Evolutionary conservation across 352 stramenopile species (phyloP).

Genomic region (Phytopythium vexans): DNA sequence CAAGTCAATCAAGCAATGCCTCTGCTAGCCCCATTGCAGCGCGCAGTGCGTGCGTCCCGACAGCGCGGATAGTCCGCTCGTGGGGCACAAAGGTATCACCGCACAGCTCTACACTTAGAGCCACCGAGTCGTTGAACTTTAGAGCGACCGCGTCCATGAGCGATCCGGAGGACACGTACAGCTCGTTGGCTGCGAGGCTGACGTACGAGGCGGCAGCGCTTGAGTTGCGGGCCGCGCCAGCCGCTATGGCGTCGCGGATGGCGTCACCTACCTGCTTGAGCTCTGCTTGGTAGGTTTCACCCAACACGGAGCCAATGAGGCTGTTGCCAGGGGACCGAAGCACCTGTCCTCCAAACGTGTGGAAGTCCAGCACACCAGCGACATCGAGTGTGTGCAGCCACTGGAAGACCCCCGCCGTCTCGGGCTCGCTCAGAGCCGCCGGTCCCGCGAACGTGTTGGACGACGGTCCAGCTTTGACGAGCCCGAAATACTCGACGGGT

Average conservation of each 20-base stretch:
- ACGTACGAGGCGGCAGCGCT: constrained; percentile 16
- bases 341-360: constrained; percentile 20
- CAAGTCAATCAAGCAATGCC: constrained; percentile 10
- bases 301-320: neutral
- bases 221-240: constrained; percentile 10
- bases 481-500: constrained; percentile 7
- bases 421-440: constrained; percentile 15
- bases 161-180: constrained; percentile 22
- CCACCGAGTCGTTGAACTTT: constrained; percentile 12
- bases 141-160: constrained; percentile 25
- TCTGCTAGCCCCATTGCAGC: constrained; percentile 18
- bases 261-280: constrained; percentile 11
- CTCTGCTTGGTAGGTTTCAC: no score
- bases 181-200: constrained; percentile 12
- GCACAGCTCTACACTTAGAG: constrained; percentile 24
- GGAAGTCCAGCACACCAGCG: constrained; percentile 19
- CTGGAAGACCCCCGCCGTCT: constrained; percentile 17
- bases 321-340: constrained; percentile 17
- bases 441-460: constrained; percentile 20
- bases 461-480: constrained; percentile 6
- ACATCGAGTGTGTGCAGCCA: constrained; percentile 16
- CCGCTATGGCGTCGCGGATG: constrained; percentile 13
- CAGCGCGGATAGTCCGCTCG: constrained; percentile 12
- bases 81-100: constrained; percentile 19
- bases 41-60: constrained; percentile 18